Percentiles rank a stretch among this genome's conserved stretches.
Evolutionary conservation across 2,329 filamentous ascomycete species (phyloP).

Genomic region (Diaporthe nobilis): DNA sequence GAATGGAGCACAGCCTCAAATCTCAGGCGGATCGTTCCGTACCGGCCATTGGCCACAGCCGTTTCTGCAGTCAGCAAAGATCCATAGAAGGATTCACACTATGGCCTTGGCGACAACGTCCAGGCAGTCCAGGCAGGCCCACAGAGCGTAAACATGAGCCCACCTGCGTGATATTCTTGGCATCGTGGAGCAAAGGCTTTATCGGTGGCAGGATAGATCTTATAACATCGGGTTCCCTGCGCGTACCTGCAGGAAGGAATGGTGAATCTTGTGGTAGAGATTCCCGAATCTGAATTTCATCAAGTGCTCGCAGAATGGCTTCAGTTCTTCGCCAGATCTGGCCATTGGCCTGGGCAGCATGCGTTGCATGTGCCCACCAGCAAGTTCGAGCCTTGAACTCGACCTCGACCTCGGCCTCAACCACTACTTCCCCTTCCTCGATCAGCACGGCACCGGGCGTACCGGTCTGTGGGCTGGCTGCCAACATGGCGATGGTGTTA

Average conservation of each 20-base stretch:
- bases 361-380: neutral
- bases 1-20: slow-evolving; percentile 10
- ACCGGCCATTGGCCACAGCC: slow-evolving; percentile 2
- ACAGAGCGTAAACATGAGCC: slow-evolving; percentile 19
- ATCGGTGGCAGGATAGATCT: neutral
- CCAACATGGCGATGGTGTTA: slow-evolving; percentile 17
- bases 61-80: slow-evolving; percentile 24
- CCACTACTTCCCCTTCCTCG: neutral
- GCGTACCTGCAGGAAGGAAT: slow-evolving; percentile 11
- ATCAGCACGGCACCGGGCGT: neutral
- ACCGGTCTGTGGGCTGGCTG: slow-evolving; percentile 15
- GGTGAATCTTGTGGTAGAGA: neutral
- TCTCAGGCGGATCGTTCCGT: slow-evolving; percentile 9
- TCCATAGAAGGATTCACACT: slow-evolving; percentile 24
- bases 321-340: slow-evolving; percentile 2
- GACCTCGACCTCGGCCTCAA: neutral
- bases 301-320: slow-evolving; percentile 9
- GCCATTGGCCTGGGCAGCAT: slow-evolving; percentile 24
- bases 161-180: neutral
- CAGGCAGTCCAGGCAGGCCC: slow-evolving; percentile 16
- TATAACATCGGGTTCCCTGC: slow-evolving; percentile 13
- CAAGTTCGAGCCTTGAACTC: slow-evolving; percentile 21
- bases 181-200: neutral
- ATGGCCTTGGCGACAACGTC: slow-evolving; percentile 23
- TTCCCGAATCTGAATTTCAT: neutral